Conservation (phyloP, 2,329 filamentous ascomycete species). For the Cladosporium velox region DNA sequence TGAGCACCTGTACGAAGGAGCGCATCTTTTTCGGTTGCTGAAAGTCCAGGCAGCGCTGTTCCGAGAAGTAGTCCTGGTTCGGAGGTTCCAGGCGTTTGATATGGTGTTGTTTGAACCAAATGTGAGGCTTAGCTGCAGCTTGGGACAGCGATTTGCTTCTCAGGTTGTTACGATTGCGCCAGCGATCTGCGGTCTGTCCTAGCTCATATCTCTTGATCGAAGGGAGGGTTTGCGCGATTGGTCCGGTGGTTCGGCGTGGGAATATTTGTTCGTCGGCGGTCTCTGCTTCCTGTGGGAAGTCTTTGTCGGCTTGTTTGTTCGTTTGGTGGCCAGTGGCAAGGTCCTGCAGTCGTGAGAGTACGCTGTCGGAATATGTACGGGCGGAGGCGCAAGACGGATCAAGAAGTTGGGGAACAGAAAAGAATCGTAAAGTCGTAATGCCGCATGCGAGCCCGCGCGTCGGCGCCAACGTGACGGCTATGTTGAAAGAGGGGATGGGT, state of each 20-base stretch:
- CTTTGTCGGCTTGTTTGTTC: neutral
- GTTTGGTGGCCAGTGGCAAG: neutral
- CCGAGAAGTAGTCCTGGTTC: neutral
- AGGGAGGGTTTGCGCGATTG: constrained; percentile 1
- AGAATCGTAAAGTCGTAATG: constrained; percentile 18
- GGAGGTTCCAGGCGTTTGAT: constrained; percentile 5
- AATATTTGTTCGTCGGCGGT: neutral
- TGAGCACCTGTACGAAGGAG: constrained; percentile 71
- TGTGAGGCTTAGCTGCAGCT: neutral
- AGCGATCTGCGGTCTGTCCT: constrained; percentile 7
- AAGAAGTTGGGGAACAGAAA: constrained; percentile 3
- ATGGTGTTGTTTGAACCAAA: neutral
- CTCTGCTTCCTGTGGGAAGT: neutral
- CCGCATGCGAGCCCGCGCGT: constrained; percentile 11
- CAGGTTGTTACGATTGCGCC: neutral
- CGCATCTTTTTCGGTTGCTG: constrained; percentile 59
- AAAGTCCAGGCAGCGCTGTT: neutral
- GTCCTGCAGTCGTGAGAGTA: neutral
- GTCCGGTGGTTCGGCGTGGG: neutral
- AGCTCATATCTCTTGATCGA: constrained; percentile 16
- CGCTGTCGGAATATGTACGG: constrained; percentile 12
- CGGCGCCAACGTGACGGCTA: constrained; percentile 13
- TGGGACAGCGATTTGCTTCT: neutral
- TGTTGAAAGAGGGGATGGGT: neutral
- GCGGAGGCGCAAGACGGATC: neutral